phyloP scores from a whole-genome alignment of 2,329 filamentous ascomycete species.

The Chaetomium sp. region DNA sequence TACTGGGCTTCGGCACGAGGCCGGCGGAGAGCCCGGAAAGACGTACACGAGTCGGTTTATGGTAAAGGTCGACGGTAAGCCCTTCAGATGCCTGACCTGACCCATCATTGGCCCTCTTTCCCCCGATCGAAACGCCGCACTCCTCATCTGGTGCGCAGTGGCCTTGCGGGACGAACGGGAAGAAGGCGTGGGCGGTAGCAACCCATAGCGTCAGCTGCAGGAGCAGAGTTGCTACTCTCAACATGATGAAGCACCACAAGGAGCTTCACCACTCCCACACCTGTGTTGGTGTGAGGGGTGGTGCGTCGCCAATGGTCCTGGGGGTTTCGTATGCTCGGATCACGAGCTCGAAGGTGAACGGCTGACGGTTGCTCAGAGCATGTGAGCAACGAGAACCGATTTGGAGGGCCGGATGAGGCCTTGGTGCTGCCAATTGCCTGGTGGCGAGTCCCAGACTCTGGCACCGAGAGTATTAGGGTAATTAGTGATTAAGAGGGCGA shows the following conservation, averaged over 20 bases:
- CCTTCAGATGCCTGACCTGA: slow-evolving; percentile 19
- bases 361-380: slow-evolving; percentile 21
- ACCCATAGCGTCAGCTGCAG: slow-evolving; percentile 53
- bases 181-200: slow-evolving; percentile 51
- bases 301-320: slow-evolving; percentile 21
- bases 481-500: slow-evolving; percentile 38
- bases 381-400: slow-evolving; percentile 13
- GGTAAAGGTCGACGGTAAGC: slow-evolving; percentile 48
- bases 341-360: slow-evolving; percentile 16
- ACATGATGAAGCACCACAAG: slow-evolving; percentile 43
- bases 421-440: slow-evolving; percentile 22
- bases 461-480: slow-evolving; percentile 34
- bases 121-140: slow-evolving; percentile 17
- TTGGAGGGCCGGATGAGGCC: slow-evolving; percentile 6
- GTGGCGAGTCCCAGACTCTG: slow-evolving; percentile 35
- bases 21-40: neutral
- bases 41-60: slow-evolving; percentile 43
- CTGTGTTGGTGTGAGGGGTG: slow-evolving; percentile 25
- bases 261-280: slow-evolving; percentile 34
- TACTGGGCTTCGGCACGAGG: neutral
- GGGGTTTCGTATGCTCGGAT: neutral
- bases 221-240: slow-evolving; percentile 41
- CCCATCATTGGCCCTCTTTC: slow-evolving; percentile 24
- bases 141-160: slow-evolving; percentile 28
- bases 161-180: slow-evolving; percentile 45